Conservation (phyloP, 768 basidiomycete genomes). For the Amanita subjunquillea region DNA sequence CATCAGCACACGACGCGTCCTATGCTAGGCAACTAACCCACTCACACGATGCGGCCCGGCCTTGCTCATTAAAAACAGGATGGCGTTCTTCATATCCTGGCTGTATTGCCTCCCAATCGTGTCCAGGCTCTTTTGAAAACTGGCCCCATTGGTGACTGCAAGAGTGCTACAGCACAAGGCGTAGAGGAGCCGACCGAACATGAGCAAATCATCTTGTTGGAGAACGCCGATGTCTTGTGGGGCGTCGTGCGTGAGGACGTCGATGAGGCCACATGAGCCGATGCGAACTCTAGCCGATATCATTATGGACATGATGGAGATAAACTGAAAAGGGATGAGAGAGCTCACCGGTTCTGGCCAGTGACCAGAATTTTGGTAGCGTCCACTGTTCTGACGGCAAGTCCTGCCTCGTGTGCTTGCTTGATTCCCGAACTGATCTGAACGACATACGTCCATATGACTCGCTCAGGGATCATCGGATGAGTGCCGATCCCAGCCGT, state of each 20-base stretch:
- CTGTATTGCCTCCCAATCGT: constrained; percentile 65
- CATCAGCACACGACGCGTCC: background rate
- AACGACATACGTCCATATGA: constrained; percentile 87
- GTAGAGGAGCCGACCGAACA: constrained; percentile 81
- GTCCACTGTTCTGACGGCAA: constrained; percentile 78
- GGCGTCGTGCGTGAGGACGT: constrained; percentile 73
- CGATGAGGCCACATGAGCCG: constrained; percentile 77
- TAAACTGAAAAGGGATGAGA: background rate
- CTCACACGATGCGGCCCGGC: constrained; percentile 52
- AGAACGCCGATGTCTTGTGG: constrained; percentile 44
- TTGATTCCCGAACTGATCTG: constrained; percentile 87
- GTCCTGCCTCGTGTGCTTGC: constrained; percentile 69
- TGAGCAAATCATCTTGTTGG: constrained; percentile 84
- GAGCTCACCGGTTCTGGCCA: constrained; percentile 69
- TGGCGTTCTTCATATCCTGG: constrained; percentile 71
- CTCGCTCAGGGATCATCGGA: constrained; percentile 57
- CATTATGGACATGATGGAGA: background rate
- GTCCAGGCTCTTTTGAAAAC: constrained; percentile 68
- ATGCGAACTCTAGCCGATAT: constrained; percentile 55
- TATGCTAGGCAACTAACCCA: background rate
- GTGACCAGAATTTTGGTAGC: constrained; percentile 81
- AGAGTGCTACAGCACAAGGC: constrained; percentile 65
- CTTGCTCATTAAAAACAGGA: constrained; percentile 70
- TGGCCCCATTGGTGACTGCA: constrained; percentile 46
- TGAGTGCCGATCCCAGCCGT: background rate